Conservation (phyloP, 306 rosid species). For the Medicago lupulina region DNA sequence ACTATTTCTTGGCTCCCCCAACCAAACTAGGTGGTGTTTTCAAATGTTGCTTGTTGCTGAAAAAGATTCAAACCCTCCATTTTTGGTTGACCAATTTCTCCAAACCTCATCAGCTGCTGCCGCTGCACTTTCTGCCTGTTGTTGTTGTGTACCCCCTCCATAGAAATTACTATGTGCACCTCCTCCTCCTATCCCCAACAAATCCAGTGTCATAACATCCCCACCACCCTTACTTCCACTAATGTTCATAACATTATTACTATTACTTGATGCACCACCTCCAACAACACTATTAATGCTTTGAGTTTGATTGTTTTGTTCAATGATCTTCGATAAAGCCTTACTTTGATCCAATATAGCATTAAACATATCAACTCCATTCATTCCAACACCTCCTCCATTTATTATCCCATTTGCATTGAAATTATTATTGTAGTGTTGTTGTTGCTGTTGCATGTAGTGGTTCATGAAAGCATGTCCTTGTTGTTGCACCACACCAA, state of each 20-base stretch:
- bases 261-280: slow-evolving; percentile 38
- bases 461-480: slow-evolving; percentile 46
- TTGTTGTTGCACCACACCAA: slow-evolving; percentile 44
- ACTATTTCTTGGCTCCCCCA: background rate
- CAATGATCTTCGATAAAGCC: slow-evolving; percentile 58
- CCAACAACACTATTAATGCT: slow-evolving; percentile 26
- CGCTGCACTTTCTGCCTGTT: slow-evolving; percentile 42
- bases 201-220: slow-evolving; percentile 72
- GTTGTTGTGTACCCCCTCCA: slow-evolving; percentile 48
- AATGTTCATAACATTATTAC: slow-evolving; percentile 23
- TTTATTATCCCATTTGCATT: slow-evolving; percentile 16
- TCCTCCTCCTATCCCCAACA: slow-evolving; percentile 66
- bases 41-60: slow-evolving; percentile 60
- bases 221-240: slow-evolving; percentile 49
- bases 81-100: slow-evolving; percentile 59
- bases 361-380: slow-evolving; percentile 58
- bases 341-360: slow-evolving; percentile 62
- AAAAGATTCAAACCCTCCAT: slow-evolving; percentile 61
- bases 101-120: slow-evolving; percentile 53
- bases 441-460: slow-evolving; percentile 40
- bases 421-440: slow-evolving; percentile 26
- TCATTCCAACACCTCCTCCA: slow-evolving; percentile 31
- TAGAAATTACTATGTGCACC: slow-evolving; percentile 54
- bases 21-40: slow-evolving; percentile 26
- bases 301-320: slow-evolving; percentile 41